Evolutionary conservation across 2,329 filamentous ascomycete species (phyloP), one percentile per base, ranked within the genome.

Genomic region (Chaetomium olivaceum): DNA sequence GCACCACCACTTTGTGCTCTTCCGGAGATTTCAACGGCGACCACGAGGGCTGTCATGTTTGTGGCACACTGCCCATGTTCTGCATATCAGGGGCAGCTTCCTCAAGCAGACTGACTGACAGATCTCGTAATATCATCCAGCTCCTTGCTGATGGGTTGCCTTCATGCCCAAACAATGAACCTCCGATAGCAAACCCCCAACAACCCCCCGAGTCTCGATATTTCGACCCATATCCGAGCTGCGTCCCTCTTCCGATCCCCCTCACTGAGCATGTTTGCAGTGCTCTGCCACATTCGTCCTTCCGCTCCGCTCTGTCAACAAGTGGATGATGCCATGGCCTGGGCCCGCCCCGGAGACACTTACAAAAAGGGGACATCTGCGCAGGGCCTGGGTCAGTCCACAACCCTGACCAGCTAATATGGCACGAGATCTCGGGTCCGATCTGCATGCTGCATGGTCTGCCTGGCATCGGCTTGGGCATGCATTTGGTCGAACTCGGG

Each of bases 11-110:
- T 43, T 31, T 48, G 43, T 59, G 39, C 25, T 12, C 57, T 57
- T 14, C 27, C 39, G 57, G 58, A 36, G 58, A 51, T 51, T 60
- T 52, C 46, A 19, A 52, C 43, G n/a, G 43, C 19, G 33, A 36
- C 9, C 58, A 52, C 14, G n/a, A 23, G 23, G 16, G 19, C n/a
- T 11, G 27, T 52, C 5, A 48, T 52, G 23, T 8, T 56, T 36
- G 52, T 56, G 29, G 2, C 56, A 27, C 33, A 12, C 12, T 14
- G 12, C 25, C 23, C 56, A 46, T 43, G 54, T n/a, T 23, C 16
- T 43, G 31, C 31, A 57, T 57, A 23, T 57, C n/a, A 54, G 51
- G 16, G 51, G 16, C 27, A 54, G 16, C 27, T 16, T 31, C 27
- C 14, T 43, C 39, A 19, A 43, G 16, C 39, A 43, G 39, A 19